Base-by-base conservation (phyloP, 306 rosid species). In the Echinosophora koreensis region DNA sequence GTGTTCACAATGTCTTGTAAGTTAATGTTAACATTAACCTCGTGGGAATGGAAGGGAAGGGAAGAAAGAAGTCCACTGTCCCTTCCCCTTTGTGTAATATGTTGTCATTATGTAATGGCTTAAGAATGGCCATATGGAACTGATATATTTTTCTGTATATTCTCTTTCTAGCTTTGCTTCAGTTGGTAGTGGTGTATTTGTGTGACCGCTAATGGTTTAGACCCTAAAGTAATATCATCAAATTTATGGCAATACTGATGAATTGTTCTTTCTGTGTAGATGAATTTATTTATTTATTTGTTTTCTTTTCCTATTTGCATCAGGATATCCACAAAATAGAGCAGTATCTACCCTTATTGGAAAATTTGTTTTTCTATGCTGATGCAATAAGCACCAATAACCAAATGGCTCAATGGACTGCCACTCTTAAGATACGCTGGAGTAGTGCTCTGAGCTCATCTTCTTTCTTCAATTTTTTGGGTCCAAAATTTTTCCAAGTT, bases 331-430 rank as follows among this genome's bases (percentile, higher is more conserved):
- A 87, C 74, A 92, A 82, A 74, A 79, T 92, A 61, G 86, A 81
- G 64, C 87, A 80, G 81, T 92, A 92, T 86, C 83, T 92, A 41
- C 94, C 96, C 15, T 75, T 92, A 80, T 71, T 92, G 87, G 91
- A 89, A 77, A 92, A 80, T 82, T 81, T 92, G 47, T 16, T 84
- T 70, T 69, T 16, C 63, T 82, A 84, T 73, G 71, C 65, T 44
- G 84, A 83, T 60, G 71, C 17, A 76, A 51, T 28, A 59, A 59
- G 75, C 69, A 50, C 64, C 66, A 62, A 71, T 61, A 1, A 13
- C 66, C 82, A 5, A 76, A 79, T 84, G 22, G 64, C 44, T 61
- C 87, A 60, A 9, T 81, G 90, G 89, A 80, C 86, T 18, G 67
- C 84, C 15, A 69, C 84, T 54, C 89, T 86, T 27, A 87, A 83